Evolutionary conservation across 2,329 filamentous ascomycete species (phyloP).

Genomic region (Claviceps purpurea): DNA sequence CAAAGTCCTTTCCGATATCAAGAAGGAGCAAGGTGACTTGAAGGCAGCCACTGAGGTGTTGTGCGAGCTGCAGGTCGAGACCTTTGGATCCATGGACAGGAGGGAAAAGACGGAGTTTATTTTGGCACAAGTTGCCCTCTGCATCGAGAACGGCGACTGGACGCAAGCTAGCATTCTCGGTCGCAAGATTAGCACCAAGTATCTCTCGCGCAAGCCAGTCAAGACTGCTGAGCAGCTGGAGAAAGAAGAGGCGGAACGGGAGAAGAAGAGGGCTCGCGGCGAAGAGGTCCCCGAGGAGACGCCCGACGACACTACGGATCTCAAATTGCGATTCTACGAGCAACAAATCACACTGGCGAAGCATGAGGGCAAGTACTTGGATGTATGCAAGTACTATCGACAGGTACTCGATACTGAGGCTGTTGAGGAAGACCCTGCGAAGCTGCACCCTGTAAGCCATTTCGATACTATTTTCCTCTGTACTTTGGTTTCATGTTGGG

Average conservation of each 20-base stretch:
- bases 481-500: neutral
- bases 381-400: conserved; percentile 95
- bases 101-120: conserved; percentile 99
- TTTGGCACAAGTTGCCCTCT: conserved; percentile 82
- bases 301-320: conserved; percentile 83
- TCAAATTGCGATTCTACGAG: conserved; percentile 93
- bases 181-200: conserved; percentile 93
- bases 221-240: conserved; percentile 80
- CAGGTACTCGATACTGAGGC: conserved; percentile 94
- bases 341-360: conserved; percentile 93
- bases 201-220: conserved; percentile 80
- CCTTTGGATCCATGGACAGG: conserved; percentile 93
- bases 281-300: conserved; percentile 68
- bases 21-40: conserved; percentile 87
- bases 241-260: conserved; percentile 77
- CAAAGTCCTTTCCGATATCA: conserved; percentile 90
- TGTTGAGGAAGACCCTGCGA: conserved; percentile 76
- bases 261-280: conserved; percentile 70
- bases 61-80: conserved; percentile 96
- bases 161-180: conserved; percentile 86
- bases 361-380: conserved; percentile 94
- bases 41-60: conserved; percentile 83
- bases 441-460: conserved; percentile 64
- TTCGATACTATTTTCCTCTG: neutral
- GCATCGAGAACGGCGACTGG: conserved; percentile 93